Evolutionary conservation across 2,329 filamentous ascomycete genomes (phyloP), one percentile per base, ranked within the genome.

Genomic region (Pestalotiopsis sp.): DNA sequence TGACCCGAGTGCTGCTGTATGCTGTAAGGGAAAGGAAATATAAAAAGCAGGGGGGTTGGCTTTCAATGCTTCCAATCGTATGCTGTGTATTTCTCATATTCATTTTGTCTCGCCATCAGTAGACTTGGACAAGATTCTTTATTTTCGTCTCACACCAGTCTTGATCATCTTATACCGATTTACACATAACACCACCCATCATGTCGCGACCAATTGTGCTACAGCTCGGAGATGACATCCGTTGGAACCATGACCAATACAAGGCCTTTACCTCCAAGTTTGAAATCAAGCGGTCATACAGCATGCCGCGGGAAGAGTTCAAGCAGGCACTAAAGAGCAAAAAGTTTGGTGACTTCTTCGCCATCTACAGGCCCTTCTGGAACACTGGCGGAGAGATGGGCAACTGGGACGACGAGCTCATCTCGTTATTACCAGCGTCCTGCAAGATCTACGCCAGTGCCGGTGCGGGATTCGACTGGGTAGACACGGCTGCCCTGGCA

Each of bases 171-270:
- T 4, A 59, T 59, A 27, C 31, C 4, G 2, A 20, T 0, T 31
- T 60, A 27, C 36, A 23, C 25, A 63, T n/a, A 63, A 0, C 23
- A 20, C 7, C 17, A 3, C 11, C 20, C 25, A 66, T 25, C 23
- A 67, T 70, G 69, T 41, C 59, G 17, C 39, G 49, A 66, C 71
- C 71, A 23, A 72, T 72, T 38, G 70, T 72, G 23, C 66, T 72
- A 25, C 71, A 72, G 14, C 66, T 72, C 14, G 71, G 71, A 38
- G 68, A 72, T 52, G 68, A 71, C 58, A 71, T 71, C 49, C 67
- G 69, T 38, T 72, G 70, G 70, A 72, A 72, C 64, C 70, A 70
- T 60, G 70, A 71, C n/a, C 65, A 63, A 39, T 72, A 71, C 49
- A 38, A 49, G 6, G 39, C 68, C 17, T 72, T 72, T 61, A 45